Conservation (phyloP, 108 stramenopile species). For the Nitzschia inconspicua region DNA sequence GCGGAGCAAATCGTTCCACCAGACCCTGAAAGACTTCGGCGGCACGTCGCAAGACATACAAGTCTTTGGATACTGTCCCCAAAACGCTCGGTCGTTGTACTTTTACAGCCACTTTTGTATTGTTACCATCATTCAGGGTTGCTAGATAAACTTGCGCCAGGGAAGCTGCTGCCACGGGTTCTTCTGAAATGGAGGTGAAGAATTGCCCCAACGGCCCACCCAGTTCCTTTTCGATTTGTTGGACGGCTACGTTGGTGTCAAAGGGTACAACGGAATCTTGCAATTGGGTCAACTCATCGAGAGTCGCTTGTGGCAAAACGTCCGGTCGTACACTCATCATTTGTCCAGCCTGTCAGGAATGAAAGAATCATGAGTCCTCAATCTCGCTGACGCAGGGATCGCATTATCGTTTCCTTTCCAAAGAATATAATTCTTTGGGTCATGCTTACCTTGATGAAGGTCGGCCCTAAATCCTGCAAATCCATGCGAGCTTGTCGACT, state of each 20-base stretch:
- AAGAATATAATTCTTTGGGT: background rate
- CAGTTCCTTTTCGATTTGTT: conserved; percentile 78
- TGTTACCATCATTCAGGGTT: conserved; percentile 67
- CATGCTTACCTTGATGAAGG: conserved; percentile 55
- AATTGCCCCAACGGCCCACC: conserved; percentile 83
- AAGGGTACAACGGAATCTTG: conserved; percentile 92
- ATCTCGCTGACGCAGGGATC: background rate
- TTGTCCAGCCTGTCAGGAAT: conserved; percentile 43
- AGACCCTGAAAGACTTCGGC: conserved; percentile 88
- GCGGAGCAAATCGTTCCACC: conserved; percentile 85
- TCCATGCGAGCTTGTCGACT: conserved; percentile 82
- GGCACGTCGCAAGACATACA: conserved; percentile 84
- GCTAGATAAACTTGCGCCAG: conserved; percentile 89
- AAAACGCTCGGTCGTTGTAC: conserved; percentile 85
- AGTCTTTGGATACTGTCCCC: conserved; percentile 79
- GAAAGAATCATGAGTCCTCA: background rate
- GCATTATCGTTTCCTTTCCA: background rate
- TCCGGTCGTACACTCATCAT: conserved; percentile 93
- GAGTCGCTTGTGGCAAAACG: conserved; percentile 84
- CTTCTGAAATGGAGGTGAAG: conserved; percentile 81
- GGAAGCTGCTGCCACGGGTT: conserved; percentile 86
- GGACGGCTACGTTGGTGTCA: conserved; percentile 74
- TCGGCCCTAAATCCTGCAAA: conserved; percentile 92
- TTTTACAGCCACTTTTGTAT: conserved; percentile 85
- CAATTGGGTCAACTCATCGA: conserved; percentile 84